These are phyloP conservation scores for Leishmania aethiopica DNA, from an alignment of 208 protist species.

Conservation along the genomic window DNA sequence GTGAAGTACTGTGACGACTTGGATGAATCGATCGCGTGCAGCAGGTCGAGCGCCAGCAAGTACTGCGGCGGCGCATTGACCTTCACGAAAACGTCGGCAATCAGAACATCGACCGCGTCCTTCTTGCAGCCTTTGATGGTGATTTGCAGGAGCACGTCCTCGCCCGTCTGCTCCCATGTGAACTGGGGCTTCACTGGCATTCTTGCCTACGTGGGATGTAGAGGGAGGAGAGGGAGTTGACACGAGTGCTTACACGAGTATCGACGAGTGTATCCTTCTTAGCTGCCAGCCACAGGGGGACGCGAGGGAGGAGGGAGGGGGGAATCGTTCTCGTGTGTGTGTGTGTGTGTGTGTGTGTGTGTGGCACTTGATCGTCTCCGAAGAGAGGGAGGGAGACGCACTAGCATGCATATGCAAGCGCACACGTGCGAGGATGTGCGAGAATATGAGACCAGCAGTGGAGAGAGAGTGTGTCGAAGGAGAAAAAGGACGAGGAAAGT, in stretches of 20 bases:
- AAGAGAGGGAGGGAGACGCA: not conserved
- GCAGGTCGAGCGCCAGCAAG: constrained; percentile 84
- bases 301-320: not conserved
- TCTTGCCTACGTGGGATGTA: not conserved
- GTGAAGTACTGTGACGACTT: constrained; percentile 63
- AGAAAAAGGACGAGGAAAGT: not conserved
- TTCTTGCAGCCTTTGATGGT: constrained; percentile 80
- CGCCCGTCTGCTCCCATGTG: constrained; percentile 87
- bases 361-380: not conserved
- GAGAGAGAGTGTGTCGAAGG: not conserved
- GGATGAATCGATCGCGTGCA: constrained; percentile 65
- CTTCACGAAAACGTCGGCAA: constrained; percentile 85
- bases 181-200: constrained; percentile 90
- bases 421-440: not conserved
- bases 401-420: not conserved
- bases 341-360: not conserved
- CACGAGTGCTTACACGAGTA: not conserved
- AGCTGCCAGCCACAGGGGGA: not conserved
- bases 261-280: not conserved
- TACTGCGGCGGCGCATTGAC: constrained; percentile 87
- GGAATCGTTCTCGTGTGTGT: not conserved
- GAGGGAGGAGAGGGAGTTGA: not conserved
- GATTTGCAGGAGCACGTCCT: constrained; percentile 73
- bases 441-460: not conserved
- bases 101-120: constrained; percentile 86